Percentiles rank a stretch among this genome's conserved stretches.
Evolutionary conservation across 768 basidiomycete genomes (phyloP).

Genomic region (Lentinus tigrinus): DNA sequence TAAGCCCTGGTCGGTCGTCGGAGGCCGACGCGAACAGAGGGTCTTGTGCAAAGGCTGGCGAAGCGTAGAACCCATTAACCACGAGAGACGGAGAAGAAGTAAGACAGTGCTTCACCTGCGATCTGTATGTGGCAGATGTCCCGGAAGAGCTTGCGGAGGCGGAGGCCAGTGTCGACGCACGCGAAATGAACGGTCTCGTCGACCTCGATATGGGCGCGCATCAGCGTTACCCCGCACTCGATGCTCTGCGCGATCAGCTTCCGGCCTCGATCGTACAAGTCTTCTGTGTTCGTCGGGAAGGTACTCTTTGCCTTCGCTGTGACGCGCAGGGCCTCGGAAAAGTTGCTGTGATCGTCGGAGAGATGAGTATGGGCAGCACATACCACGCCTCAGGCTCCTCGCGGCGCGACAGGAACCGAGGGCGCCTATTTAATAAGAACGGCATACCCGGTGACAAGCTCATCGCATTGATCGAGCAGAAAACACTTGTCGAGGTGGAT

Average conservation of each 20-base stretch:
- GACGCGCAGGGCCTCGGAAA: constrained; percentile 52
- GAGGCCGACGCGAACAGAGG: constrained; percentile 43
- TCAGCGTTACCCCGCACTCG: constrained; percentile 59
- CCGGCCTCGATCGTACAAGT: constrained; percentile 51
- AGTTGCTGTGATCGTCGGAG: constrained; percentile 39
- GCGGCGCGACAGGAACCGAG: background rate
- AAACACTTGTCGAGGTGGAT: constrained; percentile 72
- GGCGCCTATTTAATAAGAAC: background rate
- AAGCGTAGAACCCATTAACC: background rate
- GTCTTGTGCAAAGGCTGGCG: constrained; percentile 61
- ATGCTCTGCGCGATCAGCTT: constrained; percentile 57
- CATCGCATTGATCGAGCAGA: constrained; percentile 54
- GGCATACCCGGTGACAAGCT: constrained; percentile 51
- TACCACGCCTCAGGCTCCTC: background rate
- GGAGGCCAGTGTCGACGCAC: constrained; percentile 54
- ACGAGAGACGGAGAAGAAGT: background rate
- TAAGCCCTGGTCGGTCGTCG: constrained; percentile 39
- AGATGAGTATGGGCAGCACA: constrained; percentile 1
- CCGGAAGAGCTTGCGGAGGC: constrained; percentile 44
- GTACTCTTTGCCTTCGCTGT: constrained; percentile 50
- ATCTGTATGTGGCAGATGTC: constrained; percentile 56
- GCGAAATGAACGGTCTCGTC: constrained; percentile 50
- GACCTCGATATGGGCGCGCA: constrained; percentile 70
- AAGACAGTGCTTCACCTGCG: constrained; percentile 39
- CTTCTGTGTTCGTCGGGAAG: constrained; percentile 43